These are phyloP conservation scores for Gamsiella multidivaricata DNA, from an alignment of 192 early-diverging fungal genomes.

Conservation along the genomic window DNA sequence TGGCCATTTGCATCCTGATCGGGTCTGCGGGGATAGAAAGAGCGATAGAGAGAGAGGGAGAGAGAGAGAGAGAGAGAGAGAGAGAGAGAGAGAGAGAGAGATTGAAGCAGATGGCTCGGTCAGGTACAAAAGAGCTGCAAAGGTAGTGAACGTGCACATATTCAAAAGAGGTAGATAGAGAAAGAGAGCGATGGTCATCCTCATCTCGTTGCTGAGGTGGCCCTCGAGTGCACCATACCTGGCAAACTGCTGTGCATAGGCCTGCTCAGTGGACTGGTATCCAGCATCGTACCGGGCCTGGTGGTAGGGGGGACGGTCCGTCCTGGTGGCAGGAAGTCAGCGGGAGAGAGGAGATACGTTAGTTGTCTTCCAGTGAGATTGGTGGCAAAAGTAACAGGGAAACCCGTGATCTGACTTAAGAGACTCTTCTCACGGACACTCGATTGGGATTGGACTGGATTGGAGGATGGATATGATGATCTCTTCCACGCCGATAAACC, in stretches of 20 bases:
- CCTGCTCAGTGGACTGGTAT: slow-evolving; percentile 3
- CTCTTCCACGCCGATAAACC: too few relatives aligned
- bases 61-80: neutral
- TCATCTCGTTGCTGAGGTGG: too few relatives aligned
- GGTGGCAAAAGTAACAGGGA: too few relatives aligned
- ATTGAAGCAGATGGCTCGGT: neutral
- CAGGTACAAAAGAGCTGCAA: too few relatives aligned
- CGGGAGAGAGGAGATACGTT: neutral
- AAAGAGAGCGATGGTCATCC: too few relatives aligned
- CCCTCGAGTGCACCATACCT: too few relatives aligned
- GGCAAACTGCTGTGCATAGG: neutral
- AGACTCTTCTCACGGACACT: too few relatives aligned
- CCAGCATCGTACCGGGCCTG: slow-evolving; percentile 5
- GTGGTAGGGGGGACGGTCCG: neutral
- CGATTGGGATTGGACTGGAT: too few relatives aligned
- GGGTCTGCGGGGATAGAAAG: neutral
- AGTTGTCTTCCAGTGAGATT: neutral
- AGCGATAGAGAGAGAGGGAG: neutral
- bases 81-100: neutral
- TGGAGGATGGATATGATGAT: too few relatives aligned
- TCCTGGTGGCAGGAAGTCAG: neutral
- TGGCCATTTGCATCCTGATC: neutral
- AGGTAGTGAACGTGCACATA: too few relatives aligned
- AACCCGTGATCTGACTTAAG: too few relatives aligned
- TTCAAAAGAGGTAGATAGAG: too few relatives aligned